Base-by-base conservation (phyloP, 495 filamentous ascomycete species). In the Schizothecium vesticola region DNA sequence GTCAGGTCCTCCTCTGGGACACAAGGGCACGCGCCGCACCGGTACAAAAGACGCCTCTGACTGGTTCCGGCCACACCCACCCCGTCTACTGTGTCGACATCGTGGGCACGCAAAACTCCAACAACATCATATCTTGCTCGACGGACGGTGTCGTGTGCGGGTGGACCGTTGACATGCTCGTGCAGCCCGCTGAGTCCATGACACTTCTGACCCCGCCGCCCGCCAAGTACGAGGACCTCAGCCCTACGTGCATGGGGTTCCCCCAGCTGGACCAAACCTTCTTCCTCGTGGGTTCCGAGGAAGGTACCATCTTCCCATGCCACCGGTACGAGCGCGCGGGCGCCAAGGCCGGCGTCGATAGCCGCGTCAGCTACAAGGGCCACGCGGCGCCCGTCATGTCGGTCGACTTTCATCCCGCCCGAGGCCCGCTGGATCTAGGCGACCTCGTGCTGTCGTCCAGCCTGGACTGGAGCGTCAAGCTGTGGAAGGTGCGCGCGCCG, bases 1-100 rank as follows among this genome's bases (percentile, higher is more conserved):
- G 95, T 28, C 96, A 99, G 81, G 93, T 99, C 12, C 88, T 97
- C 12, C 86, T 99, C n/a, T 99, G 95, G 95, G 95, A 99, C 75
- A 98, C 93, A 24, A 88, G 95, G 21, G 88, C 91, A 22, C 92
- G 92, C 70, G 89, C 91, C 21, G 87, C 91, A 21, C 94, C 95
- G 3, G 92, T 97, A 24, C 92, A 97, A 72, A 97, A 97, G 79
- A 99, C 96, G 1, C 94, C 95, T 0, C 84, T 98, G 28, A 97
- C 96, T 19, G 93, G 95, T 55, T 86, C 86, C 4, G 94, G 95
- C 51, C 95, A 99, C 77, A 96, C 95, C 9, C 95, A 99, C 73
- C 95, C 95, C 0, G 91, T 99, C 65, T 99, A 99, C 82, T 90
- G 89, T 26, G 88, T 99, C 67, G 92, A 95, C 58, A 93, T 98